Conservation (phyloP, 148 eudicot species). For the Rhododendron henanense region DNA sequence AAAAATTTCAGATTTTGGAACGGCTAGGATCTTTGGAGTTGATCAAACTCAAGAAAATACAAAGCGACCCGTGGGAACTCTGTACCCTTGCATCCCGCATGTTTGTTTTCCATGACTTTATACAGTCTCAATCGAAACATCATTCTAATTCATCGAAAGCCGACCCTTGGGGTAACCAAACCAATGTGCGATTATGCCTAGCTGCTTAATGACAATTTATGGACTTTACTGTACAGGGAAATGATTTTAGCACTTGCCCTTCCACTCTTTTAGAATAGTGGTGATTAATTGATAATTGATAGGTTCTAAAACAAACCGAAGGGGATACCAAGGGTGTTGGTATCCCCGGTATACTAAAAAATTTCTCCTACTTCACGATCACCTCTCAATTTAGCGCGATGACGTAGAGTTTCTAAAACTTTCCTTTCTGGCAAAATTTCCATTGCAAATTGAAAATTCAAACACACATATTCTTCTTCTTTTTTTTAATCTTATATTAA, state of each 20-base stretch:
- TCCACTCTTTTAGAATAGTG: no score
- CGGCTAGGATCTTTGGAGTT: no score
- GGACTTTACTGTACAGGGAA: neutral
- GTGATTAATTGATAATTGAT: no score
- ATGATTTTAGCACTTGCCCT: no score
- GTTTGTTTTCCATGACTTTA: neutral
- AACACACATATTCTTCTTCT: neutral
- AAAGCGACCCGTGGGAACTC: conserved; percentile 26
- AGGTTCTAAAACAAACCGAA: no score
- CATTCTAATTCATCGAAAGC: no score
- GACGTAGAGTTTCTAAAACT: neutral
- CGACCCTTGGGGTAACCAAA: neutral
- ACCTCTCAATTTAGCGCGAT: neutral
- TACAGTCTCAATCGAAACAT: neutral
- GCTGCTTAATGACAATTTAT: neutral
- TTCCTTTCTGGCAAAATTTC: neutral
- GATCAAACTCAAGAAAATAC: no score
- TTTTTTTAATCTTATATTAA: no score
- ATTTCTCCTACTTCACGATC: neutral
- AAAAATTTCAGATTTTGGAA: no score
- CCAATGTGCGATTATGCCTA: neutral
- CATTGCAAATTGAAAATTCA: neutral
- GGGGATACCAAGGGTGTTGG: no score
- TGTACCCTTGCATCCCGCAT: conserved; percentile 1
- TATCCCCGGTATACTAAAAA: no score